phyloP scores from a whole-genome alignment of 306 rosid genomes.

The Vachellia collinsii region DNA sequence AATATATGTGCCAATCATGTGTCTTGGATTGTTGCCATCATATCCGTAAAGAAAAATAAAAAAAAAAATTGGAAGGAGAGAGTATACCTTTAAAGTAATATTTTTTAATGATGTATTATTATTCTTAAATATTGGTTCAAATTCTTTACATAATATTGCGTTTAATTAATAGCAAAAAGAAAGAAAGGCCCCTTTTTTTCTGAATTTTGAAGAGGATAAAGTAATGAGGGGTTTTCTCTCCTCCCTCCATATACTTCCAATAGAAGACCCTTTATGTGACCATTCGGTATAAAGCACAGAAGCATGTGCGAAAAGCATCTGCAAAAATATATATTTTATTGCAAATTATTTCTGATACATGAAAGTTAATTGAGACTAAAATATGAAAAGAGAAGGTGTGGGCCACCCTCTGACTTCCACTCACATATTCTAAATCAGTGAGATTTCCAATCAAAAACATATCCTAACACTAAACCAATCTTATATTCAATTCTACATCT shows the following conservation, averaged over 20 bases:
- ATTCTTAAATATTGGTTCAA: slow-evolving; percentile 28
- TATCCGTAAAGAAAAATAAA: background rate
- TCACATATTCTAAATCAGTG: slow-evolving; percentile 86
- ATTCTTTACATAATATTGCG: slow-evolving; percentile 5
- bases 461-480: slow-evolving; percentile 59
- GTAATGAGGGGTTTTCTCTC: slow-evolving; percentile 36
- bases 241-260: slow-evolving; percentile 61
- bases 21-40: background rate
- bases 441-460: slow-evolving; percentile 81
- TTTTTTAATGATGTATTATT: background rate
- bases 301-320: slow-evolving; percentile 61
- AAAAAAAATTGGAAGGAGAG: background rate
- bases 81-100: background rate
- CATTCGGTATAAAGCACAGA: slow-evolving; percentile 80
- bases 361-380: slow-evolving; percentile 2
- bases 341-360: slow-evolving; percentile 15
- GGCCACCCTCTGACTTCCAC: slow-evolving; percentile 97
- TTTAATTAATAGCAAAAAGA: background rate
- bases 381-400: slow-evolving; percentile 44
- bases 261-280: slow-evolving; percentile 74
- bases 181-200: background rate
- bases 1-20: background rate
- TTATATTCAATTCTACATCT: slow-evolving; percentile 47
- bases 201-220: slow-evolving; percentile 36
- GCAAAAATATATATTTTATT: slow-evolving; percentile 37